Base-by-base conservation (phyloP, 2,329 filamentous ascomycete species). In the Pezizomycotina sp. region DNA sequence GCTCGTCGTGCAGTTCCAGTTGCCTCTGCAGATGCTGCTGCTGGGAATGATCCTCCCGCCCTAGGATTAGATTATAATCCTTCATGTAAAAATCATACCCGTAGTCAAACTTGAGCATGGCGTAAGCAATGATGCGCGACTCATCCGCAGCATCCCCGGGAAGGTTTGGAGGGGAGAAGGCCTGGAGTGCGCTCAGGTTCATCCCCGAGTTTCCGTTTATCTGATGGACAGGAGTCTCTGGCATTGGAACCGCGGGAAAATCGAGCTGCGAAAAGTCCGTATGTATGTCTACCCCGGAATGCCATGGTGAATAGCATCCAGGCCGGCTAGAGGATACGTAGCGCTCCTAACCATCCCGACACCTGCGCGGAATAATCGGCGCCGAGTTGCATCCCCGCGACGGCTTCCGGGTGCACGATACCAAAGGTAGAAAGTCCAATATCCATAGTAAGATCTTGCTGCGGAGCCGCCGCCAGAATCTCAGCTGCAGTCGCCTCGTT, bases 51-150 rank as follows among this genome's bases (percentile, higher is more conserved):
- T 51, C 50, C n/a, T 45, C 42, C 19, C 50, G 38, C 10, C 50
- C 50, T 18, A 52, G 42, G 21, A 51, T 38, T 12, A 52, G 45
- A 5, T 44, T 47, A 5, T 34, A 34, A 21, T 41, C 47, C 19
- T 46, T 48, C 9, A 52, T 43, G 22, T 52, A 52, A 18, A 47
- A 52, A 8, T 48, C 48, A 16, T 51, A 46, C 7, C 50, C 50
- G 16, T 50, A 47, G n/a, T 49, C 44, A 23, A 52, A 52, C 16
- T 50, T 46, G 7, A 52, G 38, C 23, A 47, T 44, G 10, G 50
- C 44, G 41, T 47, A 52, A 14, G 50, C 50, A 21, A 48, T 45
- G 7, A 52, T 50, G 3, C 31, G 33, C 9, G 42, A 34, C 4
- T 12, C 27, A 18, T 35, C 24, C 18, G 31, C 37, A 25, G 31